Evolutionary conservation across 495 filamentous ascomycete genomes (phyloP).

Genomic region (Aspergillus sparsus): DNA sequence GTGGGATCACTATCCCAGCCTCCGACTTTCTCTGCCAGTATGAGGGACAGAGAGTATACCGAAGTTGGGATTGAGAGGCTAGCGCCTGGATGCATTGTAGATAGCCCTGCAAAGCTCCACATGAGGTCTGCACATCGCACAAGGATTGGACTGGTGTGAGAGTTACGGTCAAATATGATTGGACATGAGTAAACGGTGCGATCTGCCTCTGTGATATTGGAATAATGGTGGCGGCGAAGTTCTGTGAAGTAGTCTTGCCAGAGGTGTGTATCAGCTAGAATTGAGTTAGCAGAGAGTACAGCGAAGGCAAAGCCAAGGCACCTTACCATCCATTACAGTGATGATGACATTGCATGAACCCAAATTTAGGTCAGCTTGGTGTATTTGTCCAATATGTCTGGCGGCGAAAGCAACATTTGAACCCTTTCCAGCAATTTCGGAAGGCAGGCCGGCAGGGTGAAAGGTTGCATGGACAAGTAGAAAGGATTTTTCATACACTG

Average conservation of each 20-base stretch:
- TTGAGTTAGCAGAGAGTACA: slow-evolving; percentile 7
- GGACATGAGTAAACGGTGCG: slow-evolving; percentile 66
- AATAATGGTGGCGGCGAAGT: slow-evolving; percentile 59
- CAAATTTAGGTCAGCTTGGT: slow-evolving; percentile 38
- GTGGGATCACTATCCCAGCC: slow-evolving; percentile 68
- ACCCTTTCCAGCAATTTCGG: slow-evolving; percentile 66
- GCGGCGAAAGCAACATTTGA: slow-evolving; percentile 70
- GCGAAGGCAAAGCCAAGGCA: neutral
- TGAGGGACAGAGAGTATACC: slow-evolving; percentile 66
- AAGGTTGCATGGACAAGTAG: slow-evolving; percentile 60
- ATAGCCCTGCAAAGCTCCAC: slow-evolving; percentile 66
- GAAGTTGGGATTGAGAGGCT: slow-evolving; percentile 65
- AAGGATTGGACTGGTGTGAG: slow-evolving; percentile 62
- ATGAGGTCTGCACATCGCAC: slow-evolving; percentile 68
- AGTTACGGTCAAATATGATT: slow-evolving; percentile 73
- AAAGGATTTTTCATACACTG: slow-evolving; percentile 59
- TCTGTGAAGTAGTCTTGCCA: slow-evolving; percentile 63
- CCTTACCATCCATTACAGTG: slow-evolving; percentile 69
- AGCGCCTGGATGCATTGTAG: slow-evolving; percentile 61
- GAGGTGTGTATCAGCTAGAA: slow-evolving; percentile 67
- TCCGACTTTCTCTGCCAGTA: slow-evolving; percentile 61
- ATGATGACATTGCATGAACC: slow-evolving; percentile 61
- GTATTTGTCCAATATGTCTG: slow-evolving; percentile 58
- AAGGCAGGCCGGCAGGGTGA: slow-evolving; percentile 60
- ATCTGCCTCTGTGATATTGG: slow-evolving; percentile 52